phyloP scores from a whole-genome alignment of 306 rosid species.

The Quercus engelmannii region DNA sequence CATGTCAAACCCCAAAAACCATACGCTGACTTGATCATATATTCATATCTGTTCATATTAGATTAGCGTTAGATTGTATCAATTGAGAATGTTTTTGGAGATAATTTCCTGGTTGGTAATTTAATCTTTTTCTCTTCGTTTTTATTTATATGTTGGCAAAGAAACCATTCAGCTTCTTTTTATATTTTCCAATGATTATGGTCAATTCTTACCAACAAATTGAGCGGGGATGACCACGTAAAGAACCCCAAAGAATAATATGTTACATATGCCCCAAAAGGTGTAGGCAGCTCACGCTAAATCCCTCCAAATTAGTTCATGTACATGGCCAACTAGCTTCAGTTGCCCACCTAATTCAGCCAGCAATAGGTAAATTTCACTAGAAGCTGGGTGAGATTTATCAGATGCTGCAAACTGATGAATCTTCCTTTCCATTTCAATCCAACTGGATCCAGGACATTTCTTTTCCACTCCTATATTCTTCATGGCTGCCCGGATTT shows the following conservation, averaged over 20 bases:
- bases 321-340: constrained; percentile 8
- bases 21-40: too few species aligned
- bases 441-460: constrained; percentile 79
- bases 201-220: too few species aligned
- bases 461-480: constrained; percentile 62
- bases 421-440: constrained; percentile 36
- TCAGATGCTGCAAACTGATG: constrained; percentile 56
- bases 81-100: neutral
- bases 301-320: constrained; percentile 17
- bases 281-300: neutral
- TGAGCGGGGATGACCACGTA: too few species aligned
- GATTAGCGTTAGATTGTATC: too few species aligned
- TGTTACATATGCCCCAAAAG: neutral
- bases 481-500: constrained; percentile 57
- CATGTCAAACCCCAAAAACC: too few species aligned
- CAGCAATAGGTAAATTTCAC: constrained; percentile 42
- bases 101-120: neutral
- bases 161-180: neutral
- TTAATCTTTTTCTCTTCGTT: neutral
- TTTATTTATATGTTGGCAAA: neutral
- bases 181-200: neutral
- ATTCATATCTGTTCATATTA: too few species aligned
- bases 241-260: neutral
- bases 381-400: constrained; percentile 45
- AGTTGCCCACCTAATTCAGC: constrained; percentile 52